These are phyloP conservation scores for Kondoa malvinella DNA, from an alignment of 768 basidiomycete genomes.

Conservation along the genomic window DNA sequence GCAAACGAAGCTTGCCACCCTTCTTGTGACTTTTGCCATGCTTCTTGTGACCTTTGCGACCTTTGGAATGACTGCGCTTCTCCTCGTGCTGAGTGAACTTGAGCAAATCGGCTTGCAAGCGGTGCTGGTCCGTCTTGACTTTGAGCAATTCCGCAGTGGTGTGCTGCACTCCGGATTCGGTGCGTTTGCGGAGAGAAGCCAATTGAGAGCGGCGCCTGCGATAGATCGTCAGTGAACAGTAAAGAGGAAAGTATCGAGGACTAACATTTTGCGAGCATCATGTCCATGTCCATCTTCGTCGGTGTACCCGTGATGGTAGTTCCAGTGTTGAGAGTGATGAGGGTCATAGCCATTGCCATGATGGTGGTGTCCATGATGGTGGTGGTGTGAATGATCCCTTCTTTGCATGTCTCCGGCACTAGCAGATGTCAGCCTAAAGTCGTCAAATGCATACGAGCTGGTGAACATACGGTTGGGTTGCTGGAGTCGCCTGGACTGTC, in stretches of 20 bases:
- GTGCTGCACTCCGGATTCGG: background rate
- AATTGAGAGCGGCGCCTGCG: background rate
- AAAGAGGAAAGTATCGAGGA: background rate
- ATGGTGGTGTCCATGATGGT: slow-evolving; percentile 10
- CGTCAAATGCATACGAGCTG: too few relatives aligned
- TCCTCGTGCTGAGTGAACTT: background rate
- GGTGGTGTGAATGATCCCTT: slow-evolving; percentile 2
- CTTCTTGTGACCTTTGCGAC: slow-evolving; percentile 9
- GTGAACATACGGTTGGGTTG: background rate
- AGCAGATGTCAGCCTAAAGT: too few relatives aligned
- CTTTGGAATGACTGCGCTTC: background rate
- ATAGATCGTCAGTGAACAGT: background rate
- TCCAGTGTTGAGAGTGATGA: slow-evolving; percentile 5
- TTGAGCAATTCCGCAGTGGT: background rate
- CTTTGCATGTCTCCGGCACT: too few relatives aligned
- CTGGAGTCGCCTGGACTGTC: background rate
- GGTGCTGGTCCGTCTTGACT: slow-evolving; percentile 5
- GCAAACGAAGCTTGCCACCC: background rate
- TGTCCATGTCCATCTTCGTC: background rate
- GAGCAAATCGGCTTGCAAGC: background rate
- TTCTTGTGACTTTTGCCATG: slow-evolving; percentile 14
- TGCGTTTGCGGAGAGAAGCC: background rate
- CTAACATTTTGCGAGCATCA: slow-evolving; percentile 3
- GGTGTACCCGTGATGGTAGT: slow-evolving; percentile 18
- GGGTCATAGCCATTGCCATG: slow-evolving; percentile 8